Evolutionary conservation across 2,329 filamentous ascomycete genomes (phyloP).

Genomic region (Exophiala spinifera): DNA sequence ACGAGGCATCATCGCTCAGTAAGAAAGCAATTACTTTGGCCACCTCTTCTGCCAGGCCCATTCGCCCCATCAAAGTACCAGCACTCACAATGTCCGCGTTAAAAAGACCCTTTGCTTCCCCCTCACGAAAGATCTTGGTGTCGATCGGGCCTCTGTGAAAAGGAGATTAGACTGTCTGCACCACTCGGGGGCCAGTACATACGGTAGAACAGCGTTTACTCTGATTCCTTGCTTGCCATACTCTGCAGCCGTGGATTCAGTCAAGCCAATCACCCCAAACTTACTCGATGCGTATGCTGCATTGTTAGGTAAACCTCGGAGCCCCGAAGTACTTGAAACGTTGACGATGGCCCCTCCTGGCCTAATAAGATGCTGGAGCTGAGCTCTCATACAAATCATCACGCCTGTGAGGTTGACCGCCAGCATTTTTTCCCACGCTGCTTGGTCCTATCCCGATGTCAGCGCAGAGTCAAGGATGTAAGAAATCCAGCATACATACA

Average conservation of each 20-base stretch:
- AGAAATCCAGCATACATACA: too few relatives aligned
- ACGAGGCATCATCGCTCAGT: slow-evolving; percentile 46
- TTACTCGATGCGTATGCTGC: slow-evolving; percentile 45
- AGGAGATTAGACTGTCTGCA: too few relatives aligned
- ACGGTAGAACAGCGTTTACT: slow-evolving; percentile 38
- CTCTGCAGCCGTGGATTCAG: slow-evolving; percentile 38
- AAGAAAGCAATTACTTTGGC: slow-evolving; percentile 49
- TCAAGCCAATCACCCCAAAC: slow-evolving; percentile 45
- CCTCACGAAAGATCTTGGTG: slow-evolving; percentile 18
- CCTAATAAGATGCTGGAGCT: slow-evolving; percentile 40
- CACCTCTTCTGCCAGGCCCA: slow-evolving; percentile 31
- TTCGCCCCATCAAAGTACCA: slow-evolving; percentile 15
- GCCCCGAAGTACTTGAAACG: slow-evolving; percentile 40
- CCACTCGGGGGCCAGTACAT: too few relatives aligned
- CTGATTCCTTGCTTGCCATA: slow-evolving; percentile 34
- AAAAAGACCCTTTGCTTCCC: slow-evolving; percentile 14
- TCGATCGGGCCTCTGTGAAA: slow-evolving; percentile 17
- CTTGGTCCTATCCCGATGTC: slow-evolving; percentile 4
- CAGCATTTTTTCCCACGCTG: slow-evolving; percentile 26
- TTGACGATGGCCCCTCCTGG: slow-evolving; percentile 41
- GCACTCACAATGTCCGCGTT: slow-evolving; percentile 8
- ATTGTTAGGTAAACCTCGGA: slow-evolving; percentile 36
- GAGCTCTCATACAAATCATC: slow-evolving; percentile 40
- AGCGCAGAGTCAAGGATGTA: neutral
- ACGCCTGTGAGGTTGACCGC: slow-evolving; percentile 43